These are phyloP conservation scores for Ascochyta clinopodiicola DNA, from an alignment of 2,329 filamentous ascomycete species.

Conservation along the genomic window DNA sequence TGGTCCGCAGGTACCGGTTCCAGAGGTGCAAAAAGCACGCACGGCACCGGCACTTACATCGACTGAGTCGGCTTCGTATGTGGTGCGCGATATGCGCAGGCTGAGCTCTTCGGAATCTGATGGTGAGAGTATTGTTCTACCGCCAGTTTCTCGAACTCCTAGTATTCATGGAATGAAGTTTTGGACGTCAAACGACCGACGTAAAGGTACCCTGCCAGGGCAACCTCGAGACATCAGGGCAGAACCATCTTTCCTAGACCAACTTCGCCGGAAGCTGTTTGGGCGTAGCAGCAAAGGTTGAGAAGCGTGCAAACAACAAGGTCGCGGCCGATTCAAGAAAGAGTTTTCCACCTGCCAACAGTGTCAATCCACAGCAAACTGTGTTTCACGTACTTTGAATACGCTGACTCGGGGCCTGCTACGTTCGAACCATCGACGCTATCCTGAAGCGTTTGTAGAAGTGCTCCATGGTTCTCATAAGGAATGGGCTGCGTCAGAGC, in stretches of 20 bases:
- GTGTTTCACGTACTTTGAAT: conserved; percentile 11
- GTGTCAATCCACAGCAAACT: conserved; percentile 27
- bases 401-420: background rate
- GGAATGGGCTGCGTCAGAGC: conserved; percentile 26
- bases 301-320: background rate
- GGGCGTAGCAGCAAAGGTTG: background rate
- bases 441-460: conserved; percentile 16
- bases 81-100: background rate
- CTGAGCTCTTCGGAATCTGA: conserved; percentile 2
- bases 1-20: conserved; percentile 25
- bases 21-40: background rate
- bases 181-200: background rate
- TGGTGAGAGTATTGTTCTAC: background rate
- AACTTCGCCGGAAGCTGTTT: conserved; percentile 1
- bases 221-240: conserved; percentile 12
- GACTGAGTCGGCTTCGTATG: background rate
- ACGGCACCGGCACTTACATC: conserved; percentile 7
- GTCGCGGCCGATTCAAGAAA: background rate
- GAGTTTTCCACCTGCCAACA: background rate
- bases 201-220: background rate
- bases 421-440: conserved; percentile 10
- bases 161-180: conserved; percentile 9
- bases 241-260: conserved; percentile 3
- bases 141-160: background rate
- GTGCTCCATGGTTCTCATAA: conserved; percentile 11